Evolutionary conservation across 805 yeast genomes (phyloP).

Genomic region (Candida ficus): DNA sequence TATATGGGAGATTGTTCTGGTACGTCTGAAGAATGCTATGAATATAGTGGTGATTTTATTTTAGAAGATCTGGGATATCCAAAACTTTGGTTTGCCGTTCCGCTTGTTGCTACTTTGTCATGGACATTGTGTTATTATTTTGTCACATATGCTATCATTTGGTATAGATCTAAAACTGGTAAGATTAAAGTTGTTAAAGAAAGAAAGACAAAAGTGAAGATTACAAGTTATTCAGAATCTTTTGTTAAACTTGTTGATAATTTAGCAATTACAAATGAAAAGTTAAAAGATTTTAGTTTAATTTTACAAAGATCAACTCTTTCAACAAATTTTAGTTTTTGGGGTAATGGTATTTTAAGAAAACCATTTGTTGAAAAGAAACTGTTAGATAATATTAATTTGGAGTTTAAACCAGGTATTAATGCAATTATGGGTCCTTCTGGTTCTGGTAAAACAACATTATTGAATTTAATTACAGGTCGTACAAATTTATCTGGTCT

Average conservation of each 20-base stretch:
- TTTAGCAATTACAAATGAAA: not conserved
- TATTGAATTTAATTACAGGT: conserved; percentile 58
- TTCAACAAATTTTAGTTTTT: conserved; percentile 9
- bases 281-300: conserved; percentile 1
- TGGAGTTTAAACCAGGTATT: conserved; percentile 68
- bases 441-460: conserved; percentile 72
- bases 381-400: conserved; percentile 36
- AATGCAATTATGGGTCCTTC: conserved; percentile 81
- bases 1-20: conserved; percentile 61
- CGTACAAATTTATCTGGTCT: conserved; percentile 33
- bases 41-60: conserved; percentile 51
- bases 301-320: conserved; percentile 11
- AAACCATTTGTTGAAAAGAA: conserved; percentile 10
- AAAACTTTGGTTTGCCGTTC: conserved; percentile 57
- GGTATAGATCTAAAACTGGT: conserved; percentile 34
- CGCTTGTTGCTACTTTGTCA: conserved; percentile 53
- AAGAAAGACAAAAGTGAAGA: conserved; percentile 1
- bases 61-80: conserved; percentile 57
- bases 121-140: conserved; percentile 54
- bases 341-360: conserved; percentile 3
- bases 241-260: not conserved
- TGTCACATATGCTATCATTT: conserved; percentile 42
- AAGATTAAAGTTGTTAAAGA: conserved; percentile 18
- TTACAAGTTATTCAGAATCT: not conserved
- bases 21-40: conserved; percentile 35